Evolutionary conservation across 2,329 filamentous ascomycete species (phyloP), one percentile per base, ranked within the genome.

Genomic region (Apiospora aurea): DNA sequence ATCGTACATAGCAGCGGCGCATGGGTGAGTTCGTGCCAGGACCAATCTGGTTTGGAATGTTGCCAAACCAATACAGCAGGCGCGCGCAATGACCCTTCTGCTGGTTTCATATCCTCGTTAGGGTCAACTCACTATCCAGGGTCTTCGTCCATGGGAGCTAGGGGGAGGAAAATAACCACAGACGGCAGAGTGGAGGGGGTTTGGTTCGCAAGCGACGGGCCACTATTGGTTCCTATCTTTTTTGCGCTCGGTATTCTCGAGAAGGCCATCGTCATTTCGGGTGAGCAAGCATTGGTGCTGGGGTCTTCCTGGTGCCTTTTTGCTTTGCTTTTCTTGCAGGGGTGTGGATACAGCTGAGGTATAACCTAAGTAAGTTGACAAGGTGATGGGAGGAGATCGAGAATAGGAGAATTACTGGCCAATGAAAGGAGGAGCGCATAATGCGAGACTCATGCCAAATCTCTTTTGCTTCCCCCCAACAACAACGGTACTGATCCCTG

Each of bases 251-350:
- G 34, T 64, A 41, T 41, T 38, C 57, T 64, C 18, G 34, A 41
- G 57, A 8, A 64, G 53, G 53, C 18, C 57, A 64, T 64, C 57
- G 21, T 64, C 57, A 64, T 64, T 64, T 64, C 57, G 34, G 18
- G 57, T 24, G 29, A 29, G 8, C 29, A 29, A 61, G 13, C 29
- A 38, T 16, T 38, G 26, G 53, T 18, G 16, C 51, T 14, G 51
- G 51, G 51, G 26, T 34, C 8, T 34, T 38, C 29, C 29, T 41
- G 29, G 16, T 38, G 53, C 53, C 3, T 21, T 34, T 34, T 7
- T 34, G 2, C 16, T 61, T 61, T 38, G 1, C 24, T 61, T 34
- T n/a, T 41, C 57, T 38, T n/a, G 34, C 34, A 41, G 34, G 57
- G 57, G 34, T 41, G 57, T 64, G 57, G 57, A n/a, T 41, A 41